Evolutionary conservation across 257 asterid species (phyloP), one percentile per base, ranked within the genome.

Genomic region (Avicennia marina): DNA sequence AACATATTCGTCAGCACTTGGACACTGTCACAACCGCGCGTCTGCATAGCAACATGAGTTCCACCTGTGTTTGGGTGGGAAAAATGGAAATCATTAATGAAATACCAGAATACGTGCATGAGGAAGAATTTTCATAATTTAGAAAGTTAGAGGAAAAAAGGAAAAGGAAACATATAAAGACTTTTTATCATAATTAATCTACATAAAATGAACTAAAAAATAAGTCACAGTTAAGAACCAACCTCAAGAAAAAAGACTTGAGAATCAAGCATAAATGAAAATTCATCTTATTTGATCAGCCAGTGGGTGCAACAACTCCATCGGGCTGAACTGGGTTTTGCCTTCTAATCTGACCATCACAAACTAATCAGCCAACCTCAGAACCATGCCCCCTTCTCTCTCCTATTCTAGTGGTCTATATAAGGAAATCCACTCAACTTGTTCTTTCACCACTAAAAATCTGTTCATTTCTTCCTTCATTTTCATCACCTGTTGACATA

Each of bases 231-330:
- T 59, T 51, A 40, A 34, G 33, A 67, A 53, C 31, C 51, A 17
- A 66, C 36, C 42, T 43, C 19, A 55, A 36, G 31, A 63, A 48
- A 2, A 33, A 66, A 64, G 74, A 68, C 78, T 69, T 81, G 55
- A 38, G 52, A 67, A 60, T 42, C 8, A 86, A 83, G 85, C 65
- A 68, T 58, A 20, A 60, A 57, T 62, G 52, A 42, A 70, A 53
- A 18, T 53, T 17, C 34, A 68, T 69, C 56, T 63, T 67, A 74
- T 56, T 70, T 72, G 67, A 69, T 61, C 39, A 70, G 58, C 73
- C 68, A 87, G 93, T 82, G 81, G 95, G 82, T 88, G 85, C 81
- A 85, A 77, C 95, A 72, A 82, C 89, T 72, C 41, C 9, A 43
- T 24, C 60, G 68, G 25, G 78, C 78, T 82, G 84, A 75, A 75